Base-by-base conservation (phyloP, 2,329 filamentous ascomycete genomes). In the Penicillium nordicum region DNA sequence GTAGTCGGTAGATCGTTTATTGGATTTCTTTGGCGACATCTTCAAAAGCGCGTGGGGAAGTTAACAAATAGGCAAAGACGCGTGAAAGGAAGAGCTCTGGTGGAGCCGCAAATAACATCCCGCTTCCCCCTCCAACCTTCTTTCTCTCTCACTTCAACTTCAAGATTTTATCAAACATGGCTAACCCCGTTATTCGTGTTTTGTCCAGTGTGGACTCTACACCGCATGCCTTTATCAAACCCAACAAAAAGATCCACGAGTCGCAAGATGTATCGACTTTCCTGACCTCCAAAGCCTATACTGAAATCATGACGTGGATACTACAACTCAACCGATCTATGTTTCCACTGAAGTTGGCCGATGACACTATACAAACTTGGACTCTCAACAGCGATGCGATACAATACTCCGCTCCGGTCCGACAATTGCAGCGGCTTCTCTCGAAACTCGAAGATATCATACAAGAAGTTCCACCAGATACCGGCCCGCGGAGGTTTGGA, bases 241-340 rank as follows among this genome's bases (percentile, higher is more conserved):
- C 94, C 0, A 70, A 72, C 55, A 99, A 97, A 74, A 82, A 82
- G 68, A 99, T 99, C 76, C 82, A 96, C 75, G 89, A 94, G 67
- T 88, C 88, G 55, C 79, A 87, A 57, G 92, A 97, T 79, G 89
- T 99, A 53, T 74, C 84, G 21, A 84, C 82, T 60, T 99, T 97
- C 73, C 84, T 96, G 51, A 83, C 82, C 9, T 92, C 90, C 47
- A 84, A 84, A 63, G 94, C 91, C 43, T 97, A 97, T 76, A 83
- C 85, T 57, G 91, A 97, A 70, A 89, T 99, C 52, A 88, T 90
- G 73, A 82, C 84, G 45, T 97, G 96, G 72, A 79, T 97, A 45
- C 81, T 96, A 63, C 94, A 97, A 76, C 85, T 99, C 47, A 97
- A 96, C 73, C 85, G 88, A 56, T 84, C 92, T 11, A 85, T 97